These are phyloP conservation scores for Wickerhamomyces pijperi DNA, from an alignment of 805 yeast genomes.

Conservation along the genomic window DNA sequence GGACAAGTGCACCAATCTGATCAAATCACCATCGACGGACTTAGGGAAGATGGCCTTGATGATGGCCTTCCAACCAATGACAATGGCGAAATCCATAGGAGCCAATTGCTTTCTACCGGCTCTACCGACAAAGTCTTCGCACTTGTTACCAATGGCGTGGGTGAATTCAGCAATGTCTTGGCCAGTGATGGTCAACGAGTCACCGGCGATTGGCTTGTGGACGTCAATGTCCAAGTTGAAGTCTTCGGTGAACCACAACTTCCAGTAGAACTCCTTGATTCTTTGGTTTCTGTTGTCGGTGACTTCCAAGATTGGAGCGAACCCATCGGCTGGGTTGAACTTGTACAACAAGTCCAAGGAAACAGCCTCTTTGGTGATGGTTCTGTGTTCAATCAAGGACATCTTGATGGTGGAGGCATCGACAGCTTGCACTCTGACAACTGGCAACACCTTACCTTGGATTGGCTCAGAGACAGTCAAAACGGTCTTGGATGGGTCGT, in stretches of 20 bases:
- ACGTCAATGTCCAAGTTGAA: slow-evolving; percentile 58
- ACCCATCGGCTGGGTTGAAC: slow-evolving; percentile 81
- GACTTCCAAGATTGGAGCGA: slow-evolving; percentile 86
- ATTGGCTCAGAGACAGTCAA: slow-evolving; percentile 60
- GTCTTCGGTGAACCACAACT: slow-evolving; percentile 78
- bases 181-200: slow-evolving; percentile 53
- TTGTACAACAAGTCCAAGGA: slow-evolving; percentile 68
- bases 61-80: slow-evolving; percentile 96
- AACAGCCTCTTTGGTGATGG: slow-evolving; percentile 64
- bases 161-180: slow-evolving; percentile 84
- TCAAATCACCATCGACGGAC: slow-evolving; percentile 90
- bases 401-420: slow-evolving; percentile 48
- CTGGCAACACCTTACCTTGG: slow-evolving; percentile 58
- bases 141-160: slow-evolving; percentile 93
- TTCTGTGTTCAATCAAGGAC: slow-evolving; percentile 78
- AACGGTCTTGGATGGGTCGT: slow-evolving; percentile 41
- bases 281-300: slow-evolving; percentile 86
- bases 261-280: slow-evolving; percentile 96
- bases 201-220: slow-evolving; percentile 60
- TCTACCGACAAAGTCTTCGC: slow-evolving; percentile 90
- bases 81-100: slow-evolving; percentile 99
- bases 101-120: slow-evolving; percentile 78
- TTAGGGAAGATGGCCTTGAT: slow-evolving; percentile 97
- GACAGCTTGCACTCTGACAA: slow-evolving; percentile 48
- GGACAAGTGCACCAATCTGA: slow-evolving; percentile 87